A percentile compares a stretch with the other conserved stretches of the same genome.
phyloP scores from a whole-genome alignment of 345 rosid species.

The Euphorbia tirucalli region DNA sequence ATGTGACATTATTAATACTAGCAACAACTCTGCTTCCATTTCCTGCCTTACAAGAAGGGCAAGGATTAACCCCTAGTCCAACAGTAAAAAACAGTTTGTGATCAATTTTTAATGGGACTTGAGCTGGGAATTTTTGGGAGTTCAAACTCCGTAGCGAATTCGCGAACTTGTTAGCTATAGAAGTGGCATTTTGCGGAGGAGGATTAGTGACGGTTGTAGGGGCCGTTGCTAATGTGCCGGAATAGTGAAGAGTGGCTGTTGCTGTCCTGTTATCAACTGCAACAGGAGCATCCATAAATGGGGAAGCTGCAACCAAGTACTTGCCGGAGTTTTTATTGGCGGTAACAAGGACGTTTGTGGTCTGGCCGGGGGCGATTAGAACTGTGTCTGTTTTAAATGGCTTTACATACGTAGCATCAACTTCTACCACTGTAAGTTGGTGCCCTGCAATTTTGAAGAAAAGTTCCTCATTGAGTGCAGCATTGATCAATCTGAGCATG shows the following conservation, averaged over 20 bases:
- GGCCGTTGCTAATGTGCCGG: conserved; percentile 31
- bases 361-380: conserved; percentile 60
- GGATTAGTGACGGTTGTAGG: conserved; percentile 34
- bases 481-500: conserved; percentile 54
- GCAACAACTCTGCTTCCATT: conserved; percentile 58
- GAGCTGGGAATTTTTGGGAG: conserved; percentile 58
- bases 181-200: conserved; percentile 58
- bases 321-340: conserved; percentile 50
- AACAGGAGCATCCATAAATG: conserved; percentile 54
- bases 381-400: conserved; percentile 51
- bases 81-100: conserved; percentile 43
- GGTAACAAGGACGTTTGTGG: conserved; percentile 58
- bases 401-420: conserved; percentile 61
- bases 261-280: conserved; percentile 55
- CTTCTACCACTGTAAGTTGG: conserved; percentile 59
- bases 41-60: conserved; percentile 51
- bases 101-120: conserved; percentile 55
- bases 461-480: conserved; percentile 68
- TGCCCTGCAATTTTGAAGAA: conserved; percentile 63
- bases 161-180: conserved; percentile 44
- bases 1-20: conserved; percentile 59
- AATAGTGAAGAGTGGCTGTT: conserved; percentile 53
- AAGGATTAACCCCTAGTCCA: conserved; percentile 53
- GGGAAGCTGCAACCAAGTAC: conserved; percentile 59
- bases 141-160: conserved; percentile 55